A percentile compares a stretch with the other conserved stretches of the same genome.
phyloP scores from a whole-genome alignment of 305 asterid genomes.

The Rubia occidens region DNA sequence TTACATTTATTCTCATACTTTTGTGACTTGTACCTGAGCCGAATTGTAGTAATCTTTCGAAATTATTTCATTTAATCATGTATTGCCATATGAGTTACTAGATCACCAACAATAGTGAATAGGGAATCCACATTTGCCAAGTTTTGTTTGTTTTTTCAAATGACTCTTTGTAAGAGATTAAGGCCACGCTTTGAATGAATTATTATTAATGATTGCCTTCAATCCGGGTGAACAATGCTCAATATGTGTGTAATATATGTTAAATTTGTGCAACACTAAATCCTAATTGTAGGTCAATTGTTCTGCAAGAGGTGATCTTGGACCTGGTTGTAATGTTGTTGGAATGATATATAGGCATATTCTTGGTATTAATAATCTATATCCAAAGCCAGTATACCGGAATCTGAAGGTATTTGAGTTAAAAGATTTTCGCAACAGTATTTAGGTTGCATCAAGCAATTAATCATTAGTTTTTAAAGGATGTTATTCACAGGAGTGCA shows the following conservation, averaged over 20 bases:
- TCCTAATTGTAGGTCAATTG: constrained; percentile 50
- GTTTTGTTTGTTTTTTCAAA: no score
- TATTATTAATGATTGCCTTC: no score
- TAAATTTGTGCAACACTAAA: not conserved
- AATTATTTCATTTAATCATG: no score
- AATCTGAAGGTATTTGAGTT: constrained; percentile 53
- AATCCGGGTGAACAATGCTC: no score
- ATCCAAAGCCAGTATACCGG: constrained; percentile 59
- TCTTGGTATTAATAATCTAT: constrained; percentile 67
- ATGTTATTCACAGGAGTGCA: constrained; percentile 47
- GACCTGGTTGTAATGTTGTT: constrained; percentile 82
- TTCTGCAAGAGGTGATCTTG: constrained; percentile 70
- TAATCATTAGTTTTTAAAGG: constrained; percentile 9
- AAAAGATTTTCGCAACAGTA: constrained; percentile 13
- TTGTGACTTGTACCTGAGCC: no score
- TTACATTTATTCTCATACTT: no score
- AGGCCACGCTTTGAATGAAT: no score
- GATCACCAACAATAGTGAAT: no score
- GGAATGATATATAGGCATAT: constrained; percentile 69
- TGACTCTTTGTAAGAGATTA: no score
- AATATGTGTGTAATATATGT: not conserved
- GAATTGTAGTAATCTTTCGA: no score
- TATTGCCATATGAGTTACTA: no score
- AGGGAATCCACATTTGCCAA: no score
- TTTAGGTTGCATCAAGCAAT: constrained; percentile 13